Base-by-base conservation (phyloP, 768 basidiomycete species). In the Auriscalpium orientale region DNA sequence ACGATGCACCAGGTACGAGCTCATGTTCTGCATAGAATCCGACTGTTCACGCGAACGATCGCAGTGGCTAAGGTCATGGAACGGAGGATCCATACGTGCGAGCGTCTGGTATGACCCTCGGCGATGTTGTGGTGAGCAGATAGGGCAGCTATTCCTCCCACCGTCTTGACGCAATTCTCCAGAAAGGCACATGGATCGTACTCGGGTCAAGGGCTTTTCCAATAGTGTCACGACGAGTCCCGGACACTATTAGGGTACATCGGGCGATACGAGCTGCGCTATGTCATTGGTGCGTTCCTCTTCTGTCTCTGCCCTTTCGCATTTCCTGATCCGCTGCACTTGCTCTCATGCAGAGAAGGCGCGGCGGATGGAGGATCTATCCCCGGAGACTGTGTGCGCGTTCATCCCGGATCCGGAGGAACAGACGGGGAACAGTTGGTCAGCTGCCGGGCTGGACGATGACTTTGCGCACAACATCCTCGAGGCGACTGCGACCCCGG, bases 201-300 rank as follows among this genome's bases (percentile, higher is more conserved):
- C 87, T 0, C 76, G 82, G 50, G 89, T 91, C 62, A 90, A 94
- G 69, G 95, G 95, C 0, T 98, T 94, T 94, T 72, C 97, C 97
- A 0, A 81, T 99, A 46, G 79, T 97, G 28, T 80, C 84, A 80
- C 21, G 77, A 83, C 65, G 74, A 80, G 28, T 74, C 75, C 58
- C 66, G 75, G 52, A 84, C 80, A 11, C 77, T 98, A 18, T 71
- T 85, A 3, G 97, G 95, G 7, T 95, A 95, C 71, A 90, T 98
- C 60, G 87, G 89, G 12, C 80, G 94, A 54, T 81, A 85, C 4
- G 92, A 97, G 65, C 71, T 99, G 50, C 80, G 81, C 50, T 89
- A 89, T 67, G 92, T 95, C 2, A 74, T 98, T 55, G 90, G 94
- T 94, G 58, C 53, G 72, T 58, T 53, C 11, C n/a, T 54, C 33